phyloP scores from a whole-genome alignment of 108 stramenopile genomes.

The Tribonema minus region DNA sequence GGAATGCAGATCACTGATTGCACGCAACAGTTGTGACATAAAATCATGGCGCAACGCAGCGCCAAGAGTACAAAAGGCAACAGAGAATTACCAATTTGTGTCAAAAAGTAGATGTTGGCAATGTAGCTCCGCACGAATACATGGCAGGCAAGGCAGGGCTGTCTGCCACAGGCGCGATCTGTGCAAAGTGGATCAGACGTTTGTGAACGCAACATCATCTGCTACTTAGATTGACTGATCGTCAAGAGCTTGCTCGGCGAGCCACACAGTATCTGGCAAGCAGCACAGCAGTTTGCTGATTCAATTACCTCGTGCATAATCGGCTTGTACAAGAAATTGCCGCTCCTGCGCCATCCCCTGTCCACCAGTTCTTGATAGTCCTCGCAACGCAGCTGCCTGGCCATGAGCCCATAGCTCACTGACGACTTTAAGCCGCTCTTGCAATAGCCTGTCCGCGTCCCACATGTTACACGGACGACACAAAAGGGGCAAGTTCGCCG shows the following conservation, averaged over 20 bases:
- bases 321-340: conserved; percentile 54
- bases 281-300: background rate
- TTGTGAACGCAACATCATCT: too few relatives aligned
- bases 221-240: too few relatives aligned
- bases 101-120: background rate
- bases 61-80: background rate
- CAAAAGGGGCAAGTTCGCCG: too few relatives aligned
- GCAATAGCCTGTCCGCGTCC: conserved; percentile 24
- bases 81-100: background rate
- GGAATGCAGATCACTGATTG: background rate
- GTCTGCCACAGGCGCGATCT: background rate
- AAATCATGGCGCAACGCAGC: too few relatives aligned
- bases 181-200: background rate
- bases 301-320: background rate
- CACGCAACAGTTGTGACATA: background rate
- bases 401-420: conserved; percentile 37
- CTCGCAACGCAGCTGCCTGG: conserved; percentile 34
- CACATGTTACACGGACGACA: too few relatives aligned
- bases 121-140: background rate
- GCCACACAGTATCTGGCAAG: background rate
- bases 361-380: conserved; percentile 56
- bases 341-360: conserved; percentile 48
- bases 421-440: conserved; percentile 13
- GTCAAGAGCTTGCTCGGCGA: too few relatives aligned
- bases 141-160: background rate